Base-by-base conservation (phyloP, 352 stramenopile species). In the Globisporangium splendens region DNA sequence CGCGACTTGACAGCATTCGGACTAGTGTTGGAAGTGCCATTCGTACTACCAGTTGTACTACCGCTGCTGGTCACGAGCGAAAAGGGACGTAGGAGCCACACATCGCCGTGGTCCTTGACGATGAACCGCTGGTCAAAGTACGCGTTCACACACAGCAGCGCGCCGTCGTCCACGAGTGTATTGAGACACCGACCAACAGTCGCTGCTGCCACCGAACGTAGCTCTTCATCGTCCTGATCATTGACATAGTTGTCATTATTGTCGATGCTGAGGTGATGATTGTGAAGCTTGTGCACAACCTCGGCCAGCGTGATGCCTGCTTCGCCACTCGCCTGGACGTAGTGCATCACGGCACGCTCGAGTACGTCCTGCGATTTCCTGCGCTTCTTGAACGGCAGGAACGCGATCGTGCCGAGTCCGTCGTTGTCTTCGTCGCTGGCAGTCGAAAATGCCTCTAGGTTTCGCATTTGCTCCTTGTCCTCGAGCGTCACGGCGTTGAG, bases 91-190 rank as follows among this genome's bases (percentile, higher is more conserved):
- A 93, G 43, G 54, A 91, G 44, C 83, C 83, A 93, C 38, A 85
- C 62, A 20, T 88, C 70, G 24, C 78, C 72, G 52, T 86, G 70
- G 24, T 91, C 77, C 54, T 85, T 88, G 11, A 66, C 46, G 49
- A 91, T 66, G 55, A 79, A 89, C 31, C 82, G 79, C 66, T 89
- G 82, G 13, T 79, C 67, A 46, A 73, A 75, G 50, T 91, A 91
- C 35, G 73, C 79, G 46, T 91, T 91, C 24, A 89, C 77, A 46
- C 74, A 83, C 17, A 91, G 63, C 14, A 91, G 28, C 38, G 62
- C 61, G 13, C 79, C 79, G 13, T 69, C 55, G n/a, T 89, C 74
- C 50, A 89, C 72, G 14, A 91, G 64, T 6, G 68, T 58, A 33
- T 77, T 75, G 5, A 89, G 17, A 17, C 69, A 83, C 15, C 47